A percentile compares a stretch with the other conserved stretches of the same genome.
Conservation (phyloP, 805 yeast genomes). For the Candida verbasci region DNA sequence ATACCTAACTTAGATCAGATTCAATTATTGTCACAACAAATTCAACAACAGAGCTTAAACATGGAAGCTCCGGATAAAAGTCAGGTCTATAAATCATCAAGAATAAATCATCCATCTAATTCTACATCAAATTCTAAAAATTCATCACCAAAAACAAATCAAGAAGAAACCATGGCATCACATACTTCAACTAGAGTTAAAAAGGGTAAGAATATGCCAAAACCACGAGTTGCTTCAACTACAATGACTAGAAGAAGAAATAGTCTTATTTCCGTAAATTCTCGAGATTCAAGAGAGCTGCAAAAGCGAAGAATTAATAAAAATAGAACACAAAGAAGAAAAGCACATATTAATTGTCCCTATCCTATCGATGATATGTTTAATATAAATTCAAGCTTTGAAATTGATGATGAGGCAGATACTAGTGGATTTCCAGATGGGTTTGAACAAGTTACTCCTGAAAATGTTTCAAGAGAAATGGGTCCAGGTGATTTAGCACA, state of each 20-base stretch:
- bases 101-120: slow-evolving; percentile 2
- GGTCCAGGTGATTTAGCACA: not conserved
- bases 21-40: not conserved
- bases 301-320: not conserved
- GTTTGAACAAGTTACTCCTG: not conserved
- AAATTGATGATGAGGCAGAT: too few species aligned
- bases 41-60: not conserved
- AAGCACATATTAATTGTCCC: not conserved
- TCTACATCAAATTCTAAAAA: too few species aligned
- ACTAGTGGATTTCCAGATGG: not conserved
- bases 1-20: not conserved
- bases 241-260: slow-evolving; percentile 1
- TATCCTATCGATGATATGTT: slow-evolving; percentile 3
- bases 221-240: not conserved
- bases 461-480: not conserved
- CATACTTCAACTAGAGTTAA: too few species aligned
- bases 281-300: slow-evolving; percentile 5
- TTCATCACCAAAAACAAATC: too few species aligned
- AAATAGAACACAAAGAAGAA: not conserved
- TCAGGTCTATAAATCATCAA: slow-evolving; percentile 3
- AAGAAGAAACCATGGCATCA: too few species aligned
- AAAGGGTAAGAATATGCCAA: not conserved
- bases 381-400: not conserved
- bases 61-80: not conserved
- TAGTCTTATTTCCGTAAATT: not conserved